Evolutionary conservation across 2,329 filamentous ascomycete species (phyloP), one percentile per base, ranked within the genome.

Genomic region (Plectosphaerella cucumerina): DNA sequence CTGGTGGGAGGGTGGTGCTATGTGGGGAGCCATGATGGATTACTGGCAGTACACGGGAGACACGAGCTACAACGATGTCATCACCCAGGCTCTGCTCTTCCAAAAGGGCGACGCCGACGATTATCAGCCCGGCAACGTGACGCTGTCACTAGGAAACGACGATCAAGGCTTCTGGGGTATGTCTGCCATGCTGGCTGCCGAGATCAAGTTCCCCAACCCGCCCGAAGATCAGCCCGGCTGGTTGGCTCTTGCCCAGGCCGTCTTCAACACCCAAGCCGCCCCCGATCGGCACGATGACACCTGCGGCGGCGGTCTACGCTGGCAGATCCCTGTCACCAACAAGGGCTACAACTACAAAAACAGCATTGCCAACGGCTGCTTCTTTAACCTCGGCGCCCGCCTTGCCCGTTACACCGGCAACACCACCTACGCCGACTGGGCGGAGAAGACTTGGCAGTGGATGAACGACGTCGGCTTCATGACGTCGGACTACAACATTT

Each of bases 271-370:
- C 1, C 75, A 79, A 52, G 82, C 79, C 1, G 59, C 68, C 44
- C 70, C 75, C 12, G 77, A 85, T 42, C 87, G 89, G 71, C 85
- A 90, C 61, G 78, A 76, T 6, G 65, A 74, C 1, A 75, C 74
- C 2, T 92, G 89, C 60, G 73, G 75, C 20, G 88, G 88, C 56
- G 89, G 88, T 10, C 62, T 92, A 58, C 76, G 87, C 59, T 90
- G 87, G 87, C 89, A 94, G 71, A 87, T 93, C 53, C 89, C 84
- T 51, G 73, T 80, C 1, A 85, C 86, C 57, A 90, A 92, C 62
- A 77, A 74, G 26, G 89, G 89, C 21, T 94, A 89, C 65, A 78
- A 85, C 61, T 91, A 92, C 74, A 94, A 85, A 66, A 85, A 85
- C 62, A 77, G 73, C 37, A 80, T 85, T 54, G 79, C 82, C 9